These are phyloP conservation scores for Paraconiothyrium sp. DNA, from an alignment of 2,329 filamentous ascomycete species.

Conservation along the genomic window DNA sequence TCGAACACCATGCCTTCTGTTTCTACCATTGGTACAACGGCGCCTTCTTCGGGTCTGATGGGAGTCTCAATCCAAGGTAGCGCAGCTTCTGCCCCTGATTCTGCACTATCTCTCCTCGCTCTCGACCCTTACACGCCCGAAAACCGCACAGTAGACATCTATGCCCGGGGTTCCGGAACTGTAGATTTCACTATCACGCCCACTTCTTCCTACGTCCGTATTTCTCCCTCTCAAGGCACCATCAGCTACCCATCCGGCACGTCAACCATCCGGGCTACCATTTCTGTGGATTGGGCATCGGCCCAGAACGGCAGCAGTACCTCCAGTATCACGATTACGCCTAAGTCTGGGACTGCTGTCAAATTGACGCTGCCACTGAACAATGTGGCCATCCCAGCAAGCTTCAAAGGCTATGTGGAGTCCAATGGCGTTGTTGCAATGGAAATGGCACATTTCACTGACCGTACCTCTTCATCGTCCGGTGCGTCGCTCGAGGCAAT, in stretches of 20 bases:
- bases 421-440: constrained; percentile 33
- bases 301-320: constrained; percentile 28
- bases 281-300: constrained; percentile 36
- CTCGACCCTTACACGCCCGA: constrained; percentile 39
- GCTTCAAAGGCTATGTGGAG: constrained; percentile 34
- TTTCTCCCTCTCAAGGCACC: constrained; percentile 32
- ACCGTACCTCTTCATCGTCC: constrained; percentile 14
- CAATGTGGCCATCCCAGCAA: constrained; percentile 24
- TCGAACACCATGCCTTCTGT: constrained; percentile 70
- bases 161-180: constrained; percentile 32
- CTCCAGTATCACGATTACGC: constrained; percentile 30
- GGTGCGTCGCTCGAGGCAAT: constrained; percentile 24
- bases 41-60: constrained; percentile 30
- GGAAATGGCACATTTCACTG: constrained; percentile 31
- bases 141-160: constrained; percentile 41
- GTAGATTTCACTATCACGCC: constrained; percentile 32
- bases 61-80: constrained; percentile 69
- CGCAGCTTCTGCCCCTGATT: constrained; percentile 71
- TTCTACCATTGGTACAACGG: constrained; percentile 65
- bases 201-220: constrained; percentile 27
- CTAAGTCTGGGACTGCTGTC: constrained; percentile 26
- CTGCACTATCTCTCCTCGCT: constrained; percentile 42
- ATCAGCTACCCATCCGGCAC: constrained; percentile 35
- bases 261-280: constrained; percentile 32
- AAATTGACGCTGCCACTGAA: constrained; percentile 30